phyloP scores from a whole-genome alignment of 2,329 filamentous ascomycete species.

The Coleophoma crateriformis region DNA sequence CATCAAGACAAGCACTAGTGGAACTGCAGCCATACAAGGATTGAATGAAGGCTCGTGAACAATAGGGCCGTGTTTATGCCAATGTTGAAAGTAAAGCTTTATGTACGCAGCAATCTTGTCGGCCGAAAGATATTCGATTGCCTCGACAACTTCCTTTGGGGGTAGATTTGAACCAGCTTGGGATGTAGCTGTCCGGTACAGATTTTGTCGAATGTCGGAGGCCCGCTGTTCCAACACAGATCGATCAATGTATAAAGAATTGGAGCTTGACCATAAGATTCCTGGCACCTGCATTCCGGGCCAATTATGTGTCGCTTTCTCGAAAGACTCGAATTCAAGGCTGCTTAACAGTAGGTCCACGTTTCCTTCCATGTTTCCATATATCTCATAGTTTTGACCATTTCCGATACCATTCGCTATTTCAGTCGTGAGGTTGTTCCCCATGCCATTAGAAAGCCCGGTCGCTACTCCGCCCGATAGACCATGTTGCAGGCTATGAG shows the following conservation, averaged over 20 bases:
- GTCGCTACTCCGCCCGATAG: no score
- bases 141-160: constrained; percentile 18
- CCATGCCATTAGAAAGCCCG: no score
- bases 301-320: constrained; percentile 18
- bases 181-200: constrained; percentile 17
- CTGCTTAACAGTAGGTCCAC: constrained; percentile 17
- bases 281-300: constrained; percentile 11
- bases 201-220: constrained; percentile 21
- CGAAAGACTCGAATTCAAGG: constrained; percentile 21
- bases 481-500: no score
- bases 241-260: constrained; percentile 12
- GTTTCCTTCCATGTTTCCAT: constrained; percentile 12
- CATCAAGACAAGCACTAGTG: constrained; percentile 23
- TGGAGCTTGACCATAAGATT: constrained; percentile 15
- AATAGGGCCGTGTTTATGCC: constrained; percentile 26
- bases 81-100: constrained; percentile 25
- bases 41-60: constrained; percentile 25
- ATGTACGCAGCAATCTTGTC: constrained; percentile 18
- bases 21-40: constrained; percentile 20
- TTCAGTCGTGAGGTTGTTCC: no score
- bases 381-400: constrained; percentile 1
- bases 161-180: constrained; percentile 13
- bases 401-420: no score
- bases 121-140: constrained; percentile 20
- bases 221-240: constrained; percentile 18